These are phyloP conservation scores for Peniophora sp. DNA, from an alignment of 1,284 basidiomycete genomes.

Conservation along the genomic window DNA sequence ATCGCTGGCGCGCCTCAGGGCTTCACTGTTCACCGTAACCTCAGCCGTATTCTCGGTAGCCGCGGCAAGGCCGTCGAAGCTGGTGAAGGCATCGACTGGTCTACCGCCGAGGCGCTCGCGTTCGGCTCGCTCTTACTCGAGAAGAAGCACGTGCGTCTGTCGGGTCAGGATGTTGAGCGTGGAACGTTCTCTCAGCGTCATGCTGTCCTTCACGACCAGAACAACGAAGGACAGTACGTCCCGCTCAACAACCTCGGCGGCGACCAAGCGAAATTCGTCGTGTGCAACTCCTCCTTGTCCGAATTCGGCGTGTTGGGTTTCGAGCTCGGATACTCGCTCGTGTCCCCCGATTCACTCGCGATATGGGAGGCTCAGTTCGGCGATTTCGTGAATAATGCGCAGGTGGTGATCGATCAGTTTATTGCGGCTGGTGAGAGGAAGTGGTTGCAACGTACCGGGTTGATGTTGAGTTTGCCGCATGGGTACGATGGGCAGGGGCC, in stretches of 20 bases:
- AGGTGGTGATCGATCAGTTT: constrained; percentile 99
- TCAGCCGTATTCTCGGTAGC: constrained; percentile 84
- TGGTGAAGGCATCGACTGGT: constrained; percentile 94
- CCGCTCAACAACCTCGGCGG: constrained; percentile 85
- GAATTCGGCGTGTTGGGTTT: constrained; percentile 96
- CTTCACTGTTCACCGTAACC: constrained; percentile 90
- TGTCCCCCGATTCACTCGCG: constrained; percentile 89
- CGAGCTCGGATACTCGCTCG: constrained; percentile 97
- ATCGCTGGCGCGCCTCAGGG: constrained; percentile 82
- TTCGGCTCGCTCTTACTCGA: constrained; percentile 92
- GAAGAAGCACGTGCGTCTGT: constrained; percentile 91
- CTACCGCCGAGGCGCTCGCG: constrained; percentile 97
- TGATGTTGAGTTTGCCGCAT: constrained; percentile 91
- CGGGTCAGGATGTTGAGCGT: constrained; percentile 98
- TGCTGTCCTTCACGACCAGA: constrained; percentile 94
- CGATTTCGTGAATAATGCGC: constrained; percentile 96
- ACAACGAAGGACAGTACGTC: constrained; percentile 84
- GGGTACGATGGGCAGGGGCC: constrained; percentile 99
- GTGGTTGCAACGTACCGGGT: constrained; percentile 93
- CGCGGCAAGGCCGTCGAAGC: constrained; percentile 90
- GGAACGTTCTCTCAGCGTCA: constrained; percentile 99
- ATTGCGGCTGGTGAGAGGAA: constrained; percentile 97
- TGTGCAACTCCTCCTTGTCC: constrained; percentile 97
- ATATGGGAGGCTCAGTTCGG: constrained; percentile 99
- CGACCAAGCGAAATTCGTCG: constrained; percentile 86